Conservation (phyloP, 306 rosid species). For the Urtica urens region DNA sequence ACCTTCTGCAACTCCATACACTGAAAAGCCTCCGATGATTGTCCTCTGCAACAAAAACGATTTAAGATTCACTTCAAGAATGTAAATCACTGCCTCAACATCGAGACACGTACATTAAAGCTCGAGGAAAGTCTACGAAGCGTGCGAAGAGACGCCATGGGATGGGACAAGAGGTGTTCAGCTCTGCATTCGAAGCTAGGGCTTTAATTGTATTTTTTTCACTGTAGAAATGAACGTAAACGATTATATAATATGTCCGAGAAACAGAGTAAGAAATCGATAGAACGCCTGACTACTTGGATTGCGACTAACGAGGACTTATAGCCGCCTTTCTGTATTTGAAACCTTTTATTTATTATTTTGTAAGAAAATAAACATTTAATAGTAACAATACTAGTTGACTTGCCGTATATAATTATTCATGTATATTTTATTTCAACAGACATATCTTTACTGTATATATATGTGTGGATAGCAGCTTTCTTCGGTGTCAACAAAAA, state of each 20-base stretch:
- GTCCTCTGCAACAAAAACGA: conserved; percentile 25
- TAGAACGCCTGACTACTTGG: not conserved
- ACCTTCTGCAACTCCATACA: conserved; percentile 38
- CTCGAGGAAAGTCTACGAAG: conserved; percentile 25
- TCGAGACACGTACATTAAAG: conserved; percentile 18
- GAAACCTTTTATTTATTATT: not conserved
- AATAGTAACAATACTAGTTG: no score
- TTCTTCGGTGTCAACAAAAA: no score
- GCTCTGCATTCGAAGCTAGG: conserved; percentile 9
- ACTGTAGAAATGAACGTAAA: not conserved
- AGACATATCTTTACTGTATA: no score
- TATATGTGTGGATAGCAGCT: no score
- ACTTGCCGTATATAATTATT: no score
- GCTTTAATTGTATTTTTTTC: not conserved
- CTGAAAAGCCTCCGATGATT: conserved; percentile 11
- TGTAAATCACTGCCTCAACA: not conserved
- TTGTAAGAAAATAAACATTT: no score
- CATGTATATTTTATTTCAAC: no score
- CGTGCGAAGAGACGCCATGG: conserved; percentile 52
- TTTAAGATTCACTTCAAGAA: conserved; percentile 5
- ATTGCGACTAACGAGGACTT: conserved; percentile 5
- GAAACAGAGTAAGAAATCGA: not conserved
- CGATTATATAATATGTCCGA: not conserved
- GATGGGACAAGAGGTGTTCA: conserved; percentile 20
- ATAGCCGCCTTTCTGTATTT: conserved; percentile 4